phyloP scores from a whole-genome alignment of 768 basidiomycete species.

The Astraeus odoratus region DNA sequence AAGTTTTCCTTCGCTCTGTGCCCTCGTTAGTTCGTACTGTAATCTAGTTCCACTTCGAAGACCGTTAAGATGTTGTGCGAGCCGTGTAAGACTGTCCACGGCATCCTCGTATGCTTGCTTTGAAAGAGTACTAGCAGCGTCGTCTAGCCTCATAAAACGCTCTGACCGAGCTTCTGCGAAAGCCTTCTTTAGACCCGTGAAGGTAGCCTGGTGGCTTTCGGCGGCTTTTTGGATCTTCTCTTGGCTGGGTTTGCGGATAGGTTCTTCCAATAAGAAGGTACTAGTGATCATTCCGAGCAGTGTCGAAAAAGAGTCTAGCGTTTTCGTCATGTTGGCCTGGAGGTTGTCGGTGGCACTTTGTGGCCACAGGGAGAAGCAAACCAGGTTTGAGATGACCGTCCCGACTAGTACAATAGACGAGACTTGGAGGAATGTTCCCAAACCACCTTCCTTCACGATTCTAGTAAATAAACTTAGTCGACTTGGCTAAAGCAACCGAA shows the following conservation, averaged over 20 bases:
- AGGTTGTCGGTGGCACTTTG: constrained; percentile 79
- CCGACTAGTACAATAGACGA: constrained; percentile 75
- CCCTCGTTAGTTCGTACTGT: constrained; percentile 75
- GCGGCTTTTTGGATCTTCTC: constrained; percentile 74
- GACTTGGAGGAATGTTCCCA: constrained; percentile 65
- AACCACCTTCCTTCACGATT: constrained; percentile 84
- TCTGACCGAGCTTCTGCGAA: constrained; percentile 86
- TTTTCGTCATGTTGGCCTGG: constrained; percentile 78
- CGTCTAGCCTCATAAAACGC: constrained; percentile 38
- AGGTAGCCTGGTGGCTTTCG: constrained; percentile 80
- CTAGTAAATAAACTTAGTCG: constrained; percentile 31
- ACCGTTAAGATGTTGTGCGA: constrained; percentile 93
- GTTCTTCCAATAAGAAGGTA: constrained; percentile 79
- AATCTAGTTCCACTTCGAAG: constrained; percentile 77
- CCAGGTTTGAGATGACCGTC: constrained; percentile 67
- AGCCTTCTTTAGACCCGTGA: constrained; percentile 83
- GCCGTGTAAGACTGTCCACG: constrained; percentile 76
- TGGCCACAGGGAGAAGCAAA: constrained; percentile 82
- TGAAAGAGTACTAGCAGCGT: constrained; percentile 19
- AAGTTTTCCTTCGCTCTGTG: constrained; percentile 42
- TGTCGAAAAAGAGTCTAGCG: constrained; percentile 83
- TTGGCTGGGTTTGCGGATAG: constrained; percentile 46
- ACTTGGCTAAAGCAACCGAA: neutral
- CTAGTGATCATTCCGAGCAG: constrained; percentile 75
- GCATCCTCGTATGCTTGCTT: constrained; percentile 77